These are phyloP conservation scores for Fusarium solani-melongenae DNA, from an alignment of 2,329 filamentous ascomycete genomes.

Conservation along the genomic window DNA sequence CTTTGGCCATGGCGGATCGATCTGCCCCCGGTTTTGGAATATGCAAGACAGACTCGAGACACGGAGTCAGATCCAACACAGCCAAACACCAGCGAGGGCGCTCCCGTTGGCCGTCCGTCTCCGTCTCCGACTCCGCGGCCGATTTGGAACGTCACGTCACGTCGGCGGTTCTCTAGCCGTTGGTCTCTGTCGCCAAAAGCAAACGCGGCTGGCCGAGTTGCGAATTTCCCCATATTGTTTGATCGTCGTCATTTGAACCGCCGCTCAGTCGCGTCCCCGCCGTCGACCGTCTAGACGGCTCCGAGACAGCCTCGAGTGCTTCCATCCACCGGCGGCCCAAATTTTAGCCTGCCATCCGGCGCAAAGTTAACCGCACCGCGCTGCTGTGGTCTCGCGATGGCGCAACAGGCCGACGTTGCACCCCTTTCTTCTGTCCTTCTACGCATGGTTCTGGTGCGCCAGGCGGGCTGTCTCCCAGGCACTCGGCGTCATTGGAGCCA, in stretches of 20 bases:
- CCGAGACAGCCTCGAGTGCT: slow-evolving; percentile 29
- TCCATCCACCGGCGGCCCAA: slow-evolving; percentile 23
- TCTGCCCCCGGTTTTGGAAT: background rate
- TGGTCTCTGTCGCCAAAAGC: slow-evolving; percentile 14
- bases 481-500: slow-evolving; percentile 20
- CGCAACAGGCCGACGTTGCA: slow-evolving; percentile 28
- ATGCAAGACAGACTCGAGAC: slow-evolving; percentile 5
- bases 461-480: slow-evolving; percentile 19
- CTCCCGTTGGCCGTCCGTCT: slow-evolving; percentile 1
- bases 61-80: slow-evolving; percentile 1
- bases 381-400: slow-evolving; percentile 28
- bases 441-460: slow-evolving; percentile 22
- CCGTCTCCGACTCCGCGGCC: background rate
- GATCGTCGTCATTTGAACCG: slow-evolving; percentile 32
- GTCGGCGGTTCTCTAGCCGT: background rate
- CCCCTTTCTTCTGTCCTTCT: slow-evolving; percentile 35
- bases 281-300: slow-evolving; percentile 33
- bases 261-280: slow-evolving; percentile 16
- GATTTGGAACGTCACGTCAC: background rate
- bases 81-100: background rate
- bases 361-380: slow-evolving; percentile 28
- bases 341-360: slow-evolving; percentile 32
- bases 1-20: slow-evolving; percentile 13
- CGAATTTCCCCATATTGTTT: slow-evolving; percentile 22
- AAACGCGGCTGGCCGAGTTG: slow-evolving; percentile 9